A percentile compares a stretch with the other conserved stretches of the same genome.
phyloP scores from a whole-genome alignment of 192 early-diverging fungal genomes.

The Spizellomyces sp. region DNA sequence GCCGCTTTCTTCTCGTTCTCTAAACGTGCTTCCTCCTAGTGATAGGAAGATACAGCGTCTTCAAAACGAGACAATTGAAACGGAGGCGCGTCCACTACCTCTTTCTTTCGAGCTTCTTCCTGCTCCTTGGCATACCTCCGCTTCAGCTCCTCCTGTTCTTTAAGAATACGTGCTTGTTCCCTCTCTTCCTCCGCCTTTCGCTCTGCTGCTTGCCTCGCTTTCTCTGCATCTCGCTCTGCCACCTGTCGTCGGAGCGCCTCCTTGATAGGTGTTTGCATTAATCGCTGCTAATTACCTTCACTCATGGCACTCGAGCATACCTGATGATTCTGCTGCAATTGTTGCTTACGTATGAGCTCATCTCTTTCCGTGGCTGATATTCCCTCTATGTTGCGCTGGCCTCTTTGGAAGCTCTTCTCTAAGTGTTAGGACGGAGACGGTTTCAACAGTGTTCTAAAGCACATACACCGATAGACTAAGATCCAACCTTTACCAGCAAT shows the following conservation, averaged over 20 bases:
- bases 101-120: constrained; percentile 37
- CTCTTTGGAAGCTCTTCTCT: no score
- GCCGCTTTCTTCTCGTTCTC: constrained; percentile 11
- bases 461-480: no score
- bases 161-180: constrained; percentile 38
- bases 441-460: no score
- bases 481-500: no score
- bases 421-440: no score
- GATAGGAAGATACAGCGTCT: no score
- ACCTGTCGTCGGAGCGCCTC: constrained; percentile 38
- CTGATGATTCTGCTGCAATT: constrained; percentile 34
- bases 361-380: constrained; percentile 37
- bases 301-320: background rate
- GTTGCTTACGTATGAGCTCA: constrained; percentile 32
- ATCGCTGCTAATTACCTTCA: background rate
- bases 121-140: constrained; percentile 34
- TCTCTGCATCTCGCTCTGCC: constrained; percentile 37
- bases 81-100: background rate
- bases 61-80: no score
- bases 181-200: constrained; percentile 31
- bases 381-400: constrained; percentile 17
- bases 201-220: constrained; percentile 19
- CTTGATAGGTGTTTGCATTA: constrained; percentile 9
- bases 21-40: constrained; percentile 5
- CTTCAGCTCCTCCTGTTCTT: constrained; percentile 39